Evolutionary conservation across 768 basidiomycete genomes (phyloP).

Genomic region (Fomitopsis pulvina): DNA sequence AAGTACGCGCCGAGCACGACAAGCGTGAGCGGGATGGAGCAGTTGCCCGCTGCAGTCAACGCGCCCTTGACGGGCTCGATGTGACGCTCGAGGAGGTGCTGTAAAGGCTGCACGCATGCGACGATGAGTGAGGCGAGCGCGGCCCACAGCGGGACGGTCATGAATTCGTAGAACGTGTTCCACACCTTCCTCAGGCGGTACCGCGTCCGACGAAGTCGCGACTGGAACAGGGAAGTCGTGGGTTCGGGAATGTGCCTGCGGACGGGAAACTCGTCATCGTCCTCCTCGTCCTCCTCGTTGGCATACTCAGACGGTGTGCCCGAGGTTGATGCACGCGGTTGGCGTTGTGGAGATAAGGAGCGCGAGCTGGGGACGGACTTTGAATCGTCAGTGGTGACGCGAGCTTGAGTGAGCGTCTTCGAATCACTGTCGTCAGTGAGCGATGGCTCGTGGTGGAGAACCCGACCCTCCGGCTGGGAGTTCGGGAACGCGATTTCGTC

Average conservation of each 20-base stretch:
- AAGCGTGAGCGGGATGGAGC: constrained; percentile 83
- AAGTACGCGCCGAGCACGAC: constrained; percentile 94
- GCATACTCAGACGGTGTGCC: constrained; percentile 9
- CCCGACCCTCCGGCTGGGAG: constrained; percentile 14
- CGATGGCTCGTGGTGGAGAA: constrained; percentile 11
- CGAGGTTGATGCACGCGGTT: constrained; percentile 8
- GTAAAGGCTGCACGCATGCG: constrained; percentile 70
- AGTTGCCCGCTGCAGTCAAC: constrained; percentile 59
- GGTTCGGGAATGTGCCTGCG: constrained; percentile 13
- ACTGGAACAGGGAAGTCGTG: constrained; percentile 18
- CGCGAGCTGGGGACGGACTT: constrained; percentile 63
- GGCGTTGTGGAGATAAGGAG: background rate
- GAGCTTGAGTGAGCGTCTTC: constrained; percentile 1
- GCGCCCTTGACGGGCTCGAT: constrained; percentile 65
- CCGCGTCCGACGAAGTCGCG: constrained; percentile 21
- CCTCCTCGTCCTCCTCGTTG: constrained; percentile 14
- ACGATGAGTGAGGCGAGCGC: constrained; percentile 69
- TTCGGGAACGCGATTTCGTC: constrained; percentile 22
- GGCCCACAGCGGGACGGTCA: constrained; percentile 87
- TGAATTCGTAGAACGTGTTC: constrained; percentile 54
- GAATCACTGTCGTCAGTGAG: constrained; percentile 8
- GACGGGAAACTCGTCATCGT: constrained; percentile 11
- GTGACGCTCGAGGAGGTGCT: constrained; percentile 59
- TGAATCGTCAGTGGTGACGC: constrained; percentile 12
- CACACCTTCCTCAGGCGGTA: constrained; percentile 25